Percentiles rank a stretch among this genome's conserved stretches.
Conservation (phyloP, 805 yeast genomes). For the Cyberlindnera euphorbiiphila region DNA sequence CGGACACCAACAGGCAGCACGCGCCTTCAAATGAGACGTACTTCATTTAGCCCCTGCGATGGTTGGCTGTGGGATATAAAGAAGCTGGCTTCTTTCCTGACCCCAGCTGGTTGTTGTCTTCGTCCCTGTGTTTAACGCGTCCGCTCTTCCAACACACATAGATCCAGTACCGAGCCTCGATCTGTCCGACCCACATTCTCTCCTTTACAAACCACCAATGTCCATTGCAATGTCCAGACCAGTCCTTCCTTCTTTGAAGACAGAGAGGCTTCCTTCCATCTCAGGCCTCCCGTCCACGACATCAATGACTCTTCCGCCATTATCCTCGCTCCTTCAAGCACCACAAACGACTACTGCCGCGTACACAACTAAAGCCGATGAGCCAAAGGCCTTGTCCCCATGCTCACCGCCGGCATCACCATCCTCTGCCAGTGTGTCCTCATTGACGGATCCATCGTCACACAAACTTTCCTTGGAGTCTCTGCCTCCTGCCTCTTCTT, state of each 20-base stretch:
- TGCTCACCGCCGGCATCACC: slow-evolving; percentile 18
- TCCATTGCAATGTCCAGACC: slow-evolving; percentile 22
- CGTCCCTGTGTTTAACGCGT: too few species aligned
- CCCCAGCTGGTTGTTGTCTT: neutral
- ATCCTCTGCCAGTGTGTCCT: neutral
- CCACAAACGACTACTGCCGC: slow-evolving; percentile 6
- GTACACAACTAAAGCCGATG: slow-evolving; percentile 7
- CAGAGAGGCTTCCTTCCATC: slow-evolving; percentile 9
- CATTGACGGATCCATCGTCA: slow-evolving; percentile 8
- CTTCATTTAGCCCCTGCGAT: slow-evolving; percentile 12
- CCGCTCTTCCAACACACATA: too few species aligned
- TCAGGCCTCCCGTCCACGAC: neutral
- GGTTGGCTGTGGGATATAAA: slow-evolving; percentile 2
- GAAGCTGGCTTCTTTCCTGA: neutral
- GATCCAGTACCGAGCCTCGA: too few species aligned
- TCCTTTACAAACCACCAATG: slow-evolving; percentile 12
- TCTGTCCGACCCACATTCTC: too few species aligned
- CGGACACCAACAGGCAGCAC: too few species aligned
- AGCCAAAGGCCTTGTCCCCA: slow-evolving; percentile 5
- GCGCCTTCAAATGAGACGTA: slow-evolving; percentile 4
- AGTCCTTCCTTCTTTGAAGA: slow-evolving; percentile 16
- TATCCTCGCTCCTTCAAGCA: slow-evolving; percentile 18
- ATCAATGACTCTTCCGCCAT: slow-evolving; percentile 16
- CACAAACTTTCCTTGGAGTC: slow-evolving; percentile 6
- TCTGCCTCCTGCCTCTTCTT: neutral